Evolutionary conservation across 1,284 basidiomycete species (phyloP).

Genomic region (Sanghuangporus sanghuang): DNA sequence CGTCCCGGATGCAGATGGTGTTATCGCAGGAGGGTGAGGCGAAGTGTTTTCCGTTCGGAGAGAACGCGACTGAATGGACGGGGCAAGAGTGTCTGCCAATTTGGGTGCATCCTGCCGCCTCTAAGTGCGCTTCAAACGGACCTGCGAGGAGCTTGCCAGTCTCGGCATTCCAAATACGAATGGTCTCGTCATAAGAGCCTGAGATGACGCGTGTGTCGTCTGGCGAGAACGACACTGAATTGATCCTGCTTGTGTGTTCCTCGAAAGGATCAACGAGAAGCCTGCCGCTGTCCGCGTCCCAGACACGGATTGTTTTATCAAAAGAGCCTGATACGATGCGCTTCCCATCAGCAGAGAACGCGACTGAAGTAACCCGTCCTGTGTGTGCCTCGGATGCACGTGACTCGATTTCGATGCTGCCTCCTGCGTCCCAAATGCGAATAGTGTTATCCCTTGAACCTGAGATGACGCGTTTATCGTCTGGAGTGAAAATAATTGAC

Average conservation of each 20-base stretch:
- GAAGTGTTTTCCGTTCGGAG: not conserved
- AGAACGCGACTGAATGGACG: not conserved
- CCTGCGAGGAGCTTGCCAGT: not conserved
- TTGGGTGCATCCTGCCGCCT: not conserved
- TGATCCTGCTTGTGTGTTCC: not conserved
- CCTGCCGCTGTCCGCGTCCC: not conserved
- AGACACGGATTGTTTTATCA: not conserved
- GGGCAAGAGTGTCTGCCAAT: not conserved
- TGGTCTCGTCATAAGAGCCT: not conserved
- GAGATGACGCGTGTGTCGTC: not conserved
- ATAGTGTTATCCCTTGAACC: too few species aligned
- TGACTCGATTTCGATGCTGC: too few species aligned
- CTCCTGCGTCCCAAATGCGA: too few species aligned
- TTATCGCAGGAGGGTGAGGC: not conserved
- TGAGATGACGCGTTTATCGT: too few species aligned
- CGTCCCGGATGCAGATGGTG: not conserved
- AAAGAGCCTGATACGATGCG: not conserved
- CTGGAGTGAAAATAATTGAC: too few species aligned
- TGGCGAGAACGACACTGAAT: not conserved
- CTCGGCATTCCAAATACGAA: not conserved
- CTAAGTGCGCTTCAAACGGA: too few species aligned
- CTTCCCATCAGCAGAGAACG: constrained; percentile 3
- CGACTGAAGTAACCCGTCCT: not conserved
- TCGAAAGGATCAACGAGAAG: not conserved
- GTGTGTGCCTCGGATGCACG: too few species aligned